Evolutionary conservation across 257 asterid genomes (phyloP).

Genomic region (Solanum habrochaites): DNA sequence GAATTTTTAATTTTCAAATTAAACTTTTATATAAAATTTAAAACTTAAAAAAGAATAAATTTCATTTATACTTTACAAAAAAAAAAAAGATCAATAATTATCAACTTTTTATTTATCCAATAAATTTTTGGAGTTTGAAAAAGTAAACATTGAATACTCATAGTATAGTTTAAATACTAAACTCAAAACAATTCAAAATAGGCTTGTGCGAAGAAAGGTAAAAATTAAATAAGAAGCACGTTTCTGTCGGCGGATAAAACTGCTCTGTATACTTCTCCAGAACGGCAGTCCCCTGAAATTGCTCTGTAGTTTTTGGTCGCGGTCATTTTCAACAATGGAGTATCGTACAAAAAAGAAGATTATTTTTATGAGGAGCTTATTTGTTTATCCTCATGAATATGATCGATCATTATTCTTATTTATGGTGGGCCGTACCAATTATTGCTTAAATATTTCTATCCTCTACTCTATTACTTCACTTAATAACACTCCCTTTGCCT

Average conservation of each 20-base stretch:
- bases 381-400: background rate
- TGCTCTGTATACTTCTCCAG: background rate
- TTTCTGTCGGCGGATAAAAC: background rate
- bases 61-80: too few relatives aligned
- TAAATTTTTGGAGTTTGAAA: too few relatives aligned
- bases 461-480: background rate
- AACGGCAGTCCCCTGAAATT: background rate
- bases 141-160: background rate
- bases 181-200: too few relatives aligned
- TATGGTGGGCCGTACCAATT: background rate
- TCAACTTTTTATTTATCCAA: background rate
- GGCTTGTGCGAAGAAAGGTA: background rate
- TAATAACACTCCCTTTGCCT: too few relatives aligned
- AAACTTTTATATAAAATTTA: too few relatives aligned
- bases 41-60: too few relatives aligned
- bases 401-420: too few relatives aligned
- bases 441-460: background rate
- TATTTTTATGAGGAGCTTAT: background rate
- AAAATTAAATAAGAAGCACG: background rate
- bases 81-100: too few relatives aligned
- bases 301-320: background rate
- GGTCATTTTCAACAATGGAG: background rate
- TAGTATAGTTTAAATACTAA: too few relatives aligned
- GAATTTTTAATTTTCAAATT: too few relatives aligned
- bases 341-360: background rate